A percentile compares a stretch with the other conserved stretches of the same genome.
These are phyloP conservation scores for Agastache rugosa DNA, from an alignment of 257 asterid species.

Conservation along the genomic window DNA sequence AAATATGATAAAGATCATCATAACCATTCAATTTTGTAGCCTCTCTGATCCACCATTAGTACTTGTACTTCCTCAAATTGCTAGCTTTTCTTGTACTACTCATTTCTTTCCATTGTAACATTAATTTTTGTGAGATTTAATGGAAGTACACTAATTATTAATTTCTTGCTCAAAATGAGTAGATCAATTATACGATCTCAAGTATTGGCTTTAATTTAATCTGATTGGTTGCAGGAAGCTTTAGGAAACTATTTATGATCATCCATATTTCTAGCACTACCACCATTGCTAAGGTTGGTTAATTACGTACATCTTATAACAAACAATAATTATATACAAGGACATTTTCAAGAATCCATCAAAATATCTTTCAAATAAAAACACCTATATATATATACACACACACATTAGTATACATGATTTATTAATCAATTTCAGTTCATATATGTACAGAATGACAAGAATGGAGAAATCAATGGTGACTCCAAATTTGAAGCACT, in stretches of 20 bases:
- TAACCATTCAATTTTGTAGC: slow-evolving; percentile 41
- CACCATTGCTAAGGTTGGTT: slow-evolving; percentile 66
- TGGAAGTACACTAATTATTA: not conserved
- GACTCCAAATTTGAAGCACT: slow-evolving; percentile 31
- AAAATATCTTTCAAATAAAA: slow-evolving; percentile 18
- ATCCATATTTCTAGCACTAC: slow-evolving; percentile 49
- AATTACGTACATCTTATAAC: slow-evolving; percentile 13
- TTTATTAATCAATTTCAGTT: not conserved
- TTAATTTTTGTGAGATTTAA: not conserved
- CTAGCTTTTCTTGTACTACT: not conserved
- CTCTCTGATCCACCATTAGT: not conserved
- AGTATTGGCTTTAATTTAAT: slow-evolving; percentile 10
- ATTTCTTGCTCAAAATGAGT: not conserved
- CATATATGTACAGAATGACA: slow-evolving; percentile 46
- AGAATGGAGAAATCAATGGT: slow-evolving; percentile 49
- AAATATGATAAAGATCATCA: slow-evolving; percentile 29
- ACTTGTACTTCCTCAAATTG: slow-evolving; percentile 7
- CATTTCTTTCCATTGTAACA: slow-evolving; percentile 34
- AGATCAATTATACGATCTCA: not conserved
- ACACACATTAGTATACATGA: no score
- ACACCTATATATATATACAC: not conserved
- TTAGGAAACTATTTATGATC: slow-evolving; percentile 61
- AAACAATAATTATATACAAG: not conserved
- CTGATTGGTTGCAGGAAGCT: slow-evolving; percentile 64
- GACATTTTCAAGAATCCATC: not conserved